Conservation (phyloP, 2,329 filamentous ascomycete species). For the Cordyceps cateniannulata region DNA sequence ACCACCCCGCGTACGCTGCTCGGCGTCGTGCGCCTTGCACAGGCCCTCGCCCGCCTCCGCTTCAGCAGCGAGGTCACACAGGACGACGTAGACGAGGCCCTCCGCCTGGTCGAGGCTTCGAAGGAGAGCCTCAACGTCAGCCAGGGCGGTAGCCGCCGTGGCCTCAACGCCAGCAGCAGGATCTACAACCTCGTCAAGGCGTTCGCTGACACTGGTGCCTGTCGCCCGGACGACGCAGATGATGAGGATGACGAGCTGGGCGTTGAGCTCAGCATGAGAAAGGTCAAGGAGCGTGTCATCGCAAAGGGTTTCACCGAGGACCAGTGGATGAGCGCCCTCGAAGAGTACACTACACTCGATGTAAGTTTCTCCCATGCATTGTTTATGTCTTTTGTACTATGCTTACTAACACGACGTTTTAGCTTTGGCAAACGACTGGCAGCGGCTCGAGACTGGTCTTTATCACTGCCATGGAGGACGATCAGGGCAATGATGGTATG, state of each 20-base stretch:
- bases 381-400: neutral
- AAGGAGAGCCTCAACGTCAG: slow-evolving; percentile 85
- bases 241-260: slow-evolving; percentile 45
- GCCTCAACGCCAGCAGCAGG: slow-evolving; percentile 75
- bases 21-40: slow-evolving; percentile 84
- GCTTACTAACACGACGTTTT: neutral
- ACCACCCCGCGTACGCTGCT: slow-evolving; percentile 90
- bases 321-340: slow-evolving; percentile 78
- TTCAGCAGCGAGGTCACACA: slow-evolving; percentile 80
- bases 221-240: slow-evolving; percentile 57
- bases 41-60: slow-evolving; percentile 85
- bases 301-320: slow-evolving; percentile 96
- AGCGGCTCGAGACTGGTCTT: slow-evolving; percentile 67
- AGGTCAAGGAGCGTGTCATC: slow-evolving; percentile 84
- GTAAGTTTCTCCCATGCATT: slow-evolving; percentile 53
- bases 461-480: slow-evolving; percentile 52
- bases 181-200: slow-evolving; percentile 93
- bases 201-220: slow-evolving; percentile 80
- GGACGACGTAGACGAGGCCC: slow-evolving; percentile 92
- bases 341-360: slow-evolving; percentile 83
- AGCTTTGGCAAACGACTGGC: slow-evolving; percentile 75
- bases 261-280: slow-evolving; percentile 74
- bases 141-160: slow-evolving; percentile 50
- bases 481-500: slow-evolving; percentile 42
- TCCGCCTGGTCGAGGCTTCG: slow-evolving; percentile 85